A percentile compares a stretch with the other conserved stretches of the same genome.
Evolutionary conservation across 1,284 basidiomycete genomes (phyloP).

Genomic region (Sanghuangporus sanghuang): DNA sequence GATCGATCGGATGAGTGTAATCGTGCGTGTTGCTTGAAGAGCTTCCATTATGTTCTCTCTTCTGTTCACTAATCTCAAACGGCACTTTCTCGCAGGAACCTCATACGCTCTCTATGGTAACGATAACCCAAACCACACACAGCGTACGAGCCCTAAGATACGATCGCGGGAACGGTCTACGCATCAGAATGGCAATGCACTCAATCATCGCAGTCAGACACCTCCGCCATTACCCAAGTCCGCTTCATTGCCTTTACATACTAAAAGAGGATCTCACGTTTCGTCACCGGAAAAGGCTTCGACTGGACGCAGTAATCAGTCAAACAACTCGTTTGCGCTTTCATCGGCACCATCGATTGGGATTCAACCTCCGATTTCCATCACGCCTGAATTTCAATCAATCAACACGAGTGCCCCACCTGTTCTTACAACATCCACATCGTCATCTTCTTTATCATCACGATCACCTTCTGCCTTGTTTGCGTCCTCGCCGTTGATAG

Average conservation of each 20-base stretch:
- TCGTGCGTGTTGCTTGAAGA: constrained; percentile 36
- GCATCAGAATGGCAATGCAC: constrained; percentile 15
- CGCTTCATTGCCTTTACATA: constrained; percentile 69
- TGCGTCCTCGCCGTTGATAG: constrained; percentile 68
- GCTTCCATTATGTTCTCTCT: constrained; percentile 7
- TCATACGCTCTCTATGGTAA: constrained; percentile 5
- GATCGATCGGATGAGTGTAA: constrained; percentile 59
- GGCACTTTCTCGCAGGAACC: background rate
- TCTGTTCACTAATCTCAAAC: constrained; percentile 12
- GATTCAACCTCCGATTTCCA: constrained; percentile 10
- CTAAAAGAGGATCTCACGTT: constrained; percentile 25
- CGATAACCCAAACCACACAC: constrained; percentile 5
- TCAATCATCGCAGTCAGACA: constrained; percentile 46
- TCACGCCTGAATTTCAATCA: constrained; percentile 5
- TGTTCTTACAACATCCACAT: background rate
- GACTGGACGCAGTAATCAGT: background rate
- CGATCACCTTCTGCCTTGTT: constrained; percentile 38
- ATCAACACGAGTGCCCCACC: constrained; percentile 1
- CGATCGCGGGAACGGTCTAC: constrained; percentile 26
- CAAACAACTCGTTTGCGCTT: constrained; percentile 1
- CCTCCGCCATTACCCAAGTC: constrained; percentile 82
- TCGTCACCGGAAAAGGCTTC: constrained; percentile 26
- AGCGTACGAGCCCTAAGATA: constrained; percentile 17
- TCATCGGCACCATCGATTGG: constrained; percentile 2
- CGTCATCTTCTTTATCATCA: background rate